Base-by-base conservation (phyloP, 176 grass and related monocot genomes). In the Otatea glauca region DNA sequence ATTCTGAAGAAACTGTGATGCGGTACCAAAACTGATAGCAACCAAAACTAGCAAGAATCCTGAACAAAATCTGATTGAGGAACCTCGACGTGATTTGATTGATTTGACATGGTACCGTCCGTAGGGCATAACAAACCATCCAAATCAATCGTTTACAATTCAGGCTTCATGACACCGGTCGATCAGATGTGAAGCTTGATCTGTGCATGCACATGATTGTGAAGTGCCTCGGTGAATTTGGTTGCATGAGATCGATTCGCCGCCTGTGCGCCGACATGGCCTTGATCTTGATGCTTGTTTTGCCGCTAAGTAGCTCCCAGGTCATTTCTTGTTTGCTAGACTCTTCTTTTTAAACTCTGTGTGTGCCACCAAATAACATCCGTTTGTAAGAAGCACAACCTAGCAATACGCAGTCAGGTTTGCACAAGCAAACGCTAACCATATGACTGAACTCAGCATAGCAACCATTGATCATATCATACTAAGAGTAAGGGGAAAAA, bases 231-330 rank as follows among this genome's bases (percentile, higher is more conserved):
- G 20, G 25, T 49, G 21, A 72, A 6, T 49, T 42, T 3, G 84
- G 45, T 73, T 58, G 72, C 70, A 45, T 5, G 43, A 53, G 56
- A 65, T 55, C 27, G 58, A 65, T 68, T 32, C 62, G 35, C 66
- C 7, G n/a, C 56, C 14, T 45, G 58, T 73, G 68, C 68, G 45
- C 58, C 56, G 59, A 80, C 45, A n/a, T 45, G 41, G 17, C 68
- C 79, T 65, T 27, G 10, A 48, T 29, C 44, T 66, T 65, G 69
- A 74, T 81, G 77, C 47, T 53, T 45, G 42, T 27, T 81, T 73
- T 74, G 35, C 77, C 45, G 76, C 68, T 72, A 72, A 39, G 38
- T 63, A 63, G 80, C 41, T 48, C 39, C 41, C 13, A 74, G 7
- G 18, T 64, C 42, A 73, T 73, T 50, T 17, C 70, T 29, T 49